Evolutionary conservation across 768 basidiomycete species (phyloP).

Genomic region (Suillus decipiens): DNA sequence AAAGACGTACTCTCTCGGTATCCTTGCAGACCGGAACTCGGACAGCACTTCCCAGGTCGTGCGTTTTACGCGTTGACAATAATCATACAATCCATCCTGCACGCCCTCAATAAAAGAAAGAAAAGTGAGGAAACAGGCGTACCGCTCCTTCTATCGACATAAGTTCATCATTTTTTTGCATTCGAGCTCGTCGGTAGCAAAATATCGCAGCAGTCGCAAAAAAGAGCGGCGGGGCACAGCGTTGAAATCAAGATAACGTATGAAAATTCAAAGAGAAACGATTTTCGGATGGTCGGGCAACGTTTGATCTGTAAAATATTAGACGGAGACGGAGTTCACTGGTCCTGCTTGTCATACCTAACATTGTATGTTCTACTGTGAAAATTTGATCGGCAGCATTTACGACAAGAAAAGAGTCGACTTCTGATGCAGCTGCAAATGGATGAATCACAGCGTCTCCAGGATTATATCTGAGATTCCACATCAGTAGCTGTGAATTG

Average conservation of each 20-base stretch:
- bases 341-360: slow-evolving; percentile 33
- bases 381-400: slow-evolving; percentile 60
- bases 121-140: slow-evolving; percentile 23
- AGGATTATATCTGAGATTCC: slow-evolving; percentile 59
- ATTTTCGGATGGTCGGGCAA: slow-evolving; percentile 63
- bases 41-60: slow-evolving; percentile 82
- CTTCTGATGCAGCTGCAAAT: slow-evolving; percentile 55
- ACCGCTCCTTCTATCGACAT: slow-evolving; percentile 70
- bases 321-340: neutral
- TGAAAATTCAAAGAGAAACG: slow-evolving; percentile 70
- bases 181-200: slow-evolving; percentile 77
- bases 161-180: slow-evolving; percentile 86
- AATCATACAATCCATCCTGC: slow-evolving; percentile 92
- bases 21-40: slow-evolving; percentile 74
- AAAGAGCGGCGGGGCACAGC: slow-evolving; percentile 84
- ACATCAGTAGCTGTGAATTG: slow-evolving; percentile 1
- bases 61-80: slow-evolving; percentile 75
- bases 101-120: slow-evolving; percentile 10
- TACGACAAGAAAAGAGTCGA: slow-evolving; percentile 62
- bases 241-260: slow-evolving; percentile 79
- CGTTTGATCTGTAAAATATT: slow-evolving; percentile 48
- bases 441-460: slow-evolving; percentile 88
- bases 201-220: slow-evolving; percentile 79
- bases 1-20: slow-evolving; percentile 85
- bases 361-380: slow-evolving; percentile 35